Conservation (phyloP, 83 land plant species). For the Picea mariana region DNA sequence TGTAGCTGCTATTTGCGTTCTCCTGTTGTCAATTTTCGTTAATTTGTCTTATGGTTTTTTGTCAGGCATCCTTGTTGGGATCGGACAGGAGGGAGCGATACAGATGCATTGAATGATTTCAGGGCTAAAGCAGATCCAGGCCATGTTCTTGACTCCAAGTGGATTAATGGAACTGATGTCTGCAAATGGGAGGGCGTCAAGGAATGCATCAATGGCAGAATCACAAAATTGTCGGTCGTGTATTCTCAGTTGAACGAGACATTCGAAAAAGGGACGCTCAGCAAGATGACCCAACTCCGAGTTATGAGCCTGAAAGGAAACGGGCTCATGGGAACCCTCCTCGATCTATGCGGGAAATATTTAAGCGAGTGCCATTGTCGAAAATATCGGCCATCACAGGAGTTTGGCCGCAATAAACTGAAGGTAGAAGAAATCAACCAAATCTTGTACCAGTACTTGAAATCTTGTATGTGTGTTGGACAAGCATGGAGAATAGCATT, state of each 20-base stretch:
- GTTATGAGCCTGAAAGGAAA: constrained; percentile 72
- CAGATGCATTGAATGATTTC: not conserved
- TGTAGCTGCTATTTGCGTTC: no score
- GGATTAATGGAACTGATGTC: constrained; percentile 19
- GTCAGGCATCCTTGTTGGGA: no score
- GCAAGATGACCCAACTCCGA: constrained; percentile 56
- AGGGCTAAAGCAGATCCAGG: constrained; percentile 4
- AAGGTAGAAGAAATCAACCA: no score
- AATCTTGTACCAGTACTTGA: no score
- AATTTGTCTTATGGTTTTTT: no score
- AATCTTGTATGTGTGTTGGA: no score
- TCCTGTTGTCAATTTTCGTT: no score
- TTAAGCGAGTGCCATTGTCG: no score
- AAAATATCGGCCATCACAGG: no score
- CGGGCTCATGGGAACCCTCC: constrained; percentile 56
- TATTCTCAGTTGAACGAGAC: constrained; percentile 38
- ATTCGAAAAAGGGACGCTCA: constrained; percentile 27
- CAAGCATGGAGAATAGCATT: no score
- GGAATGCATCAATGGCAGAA: constrained; percentile 46
- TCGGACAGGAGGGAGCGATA: not conserved
- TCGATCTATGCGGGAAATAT: constrained; percentile 15
- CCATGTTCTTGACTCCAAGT: constrained; percentile 16
- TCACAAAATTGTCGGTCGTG: constrained; percentile 64
- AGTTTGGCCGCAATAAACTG: no score
- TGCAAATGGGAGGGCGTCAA: constrained; percentile 51